Evolutionary conservation across 2,329 filamentous ascomycete species (phyloP).

Genomic region (Colletotrichum ledebouriae): DNA sequence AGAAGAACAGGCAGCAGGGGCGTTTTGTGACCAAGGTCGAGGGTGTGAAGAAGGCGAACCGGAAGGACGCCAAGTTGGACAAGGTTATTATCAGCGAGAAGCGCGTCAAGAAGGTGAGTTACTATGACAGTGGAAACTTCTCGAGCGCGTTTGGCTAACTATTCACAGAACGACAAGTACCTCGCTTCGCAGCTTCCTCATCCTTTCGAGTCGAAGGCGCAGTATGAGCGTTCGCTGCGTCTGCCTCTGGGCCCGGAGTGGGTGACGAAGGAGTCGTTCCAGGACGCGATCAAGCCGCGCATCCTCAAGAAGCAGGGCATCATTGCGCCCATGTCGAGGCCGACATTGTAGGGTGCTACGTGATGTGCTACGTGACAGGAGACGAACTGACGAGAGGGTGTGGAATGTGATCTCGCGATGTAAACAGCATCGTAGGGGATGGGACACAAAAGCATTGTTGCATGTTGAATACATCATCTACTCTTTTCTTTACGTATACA

Average conservation of each 20-base stretch:
- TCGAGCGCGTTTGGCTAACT: slow-evolving; percentile 3
- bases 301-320: slow-evolving; percentile 92
- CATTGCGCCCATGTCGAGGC: slow-evolving; percentile 89
- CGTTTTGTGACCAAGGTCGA: slow-evolving; percentile 75
- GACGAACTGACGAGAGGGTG: background rate
- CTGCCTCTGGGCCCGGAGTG: slow-evolving; percentile 94
- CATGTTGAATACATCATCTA: slow-evolving; percentile 6
- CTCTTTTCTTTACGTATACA: background rate
- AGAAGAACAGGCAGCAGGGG: slow-evolving; percentile 73
- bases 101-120: slow-evolving; percentile 82
- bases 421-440: background rate
- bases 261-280: slow-evolving; percentile 96
- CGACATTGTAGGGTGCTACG: slow-evolving; percentile 56
- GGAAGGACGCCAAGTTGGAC: slow-evolving; percentile 85
- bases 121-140: background rate
- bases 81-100: slow-evolving; percentile 95
- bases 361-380: background rate
- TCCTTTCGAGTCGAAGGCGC: slow-evolving; percentile 86
- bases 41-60: slow-evolving; percentile 80
- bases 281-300: slow-evolving; percentile 88
- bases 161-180: slow-evolving; percentile 81
- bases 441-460: background rate
- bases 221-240: slow-evolving; percentile 91
- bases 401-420: no score
- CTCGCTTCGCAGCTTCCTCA: slow-evolving; percentile 87